These are phyloP conservation scores for Cryptococcus sp. DNA, from an alignment of 1,284 basidiomycete genomes.

Conservation along the genomic window DNA sequence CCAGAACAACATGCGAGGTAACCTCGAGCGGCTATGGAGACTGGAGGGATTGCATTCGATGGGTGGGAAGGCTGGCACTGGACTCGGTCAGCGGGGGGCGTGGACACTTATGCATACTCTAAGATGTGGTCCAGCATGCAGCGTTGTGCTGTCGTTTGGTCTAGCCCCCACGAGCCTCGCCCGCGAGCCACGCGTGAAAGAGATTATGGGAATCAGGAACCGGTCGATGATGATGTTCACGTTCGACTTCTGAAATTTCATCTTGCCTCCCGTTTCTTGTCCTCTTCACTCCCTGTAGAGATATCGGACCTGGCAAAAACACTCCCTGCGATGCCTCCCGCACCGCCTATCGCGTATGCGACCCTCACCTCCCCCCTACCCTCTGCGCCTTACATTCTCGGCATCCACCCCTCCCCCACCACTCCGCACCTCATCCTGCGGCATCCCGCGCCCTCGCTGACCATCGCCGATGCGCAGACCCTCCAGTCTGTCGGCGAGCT, in stretches of 20 bases:
- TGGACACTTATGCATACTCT: no score
- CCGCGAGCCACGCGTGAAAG: no score
- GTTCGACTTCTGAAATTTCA: not conserved
- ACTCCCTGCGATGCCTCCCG: constrained; percentile 33
- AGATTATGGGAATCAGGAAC: no score
- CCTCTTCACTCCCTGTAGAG: not conserved
- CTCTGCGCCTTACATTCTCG: constrained; percentile 40
- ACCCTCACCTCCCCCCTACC: constrained; percentile 34
- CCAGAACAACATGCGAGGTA: no score
- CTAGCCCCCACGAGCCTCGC: no score
- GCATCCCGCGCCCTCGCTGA: constrained; percentile 40
- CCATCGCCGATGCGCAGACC: constrained; percentile 44
- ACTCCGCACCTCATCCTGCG: constrained; percentile 44
- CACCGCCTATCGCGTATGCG: constrained; percentile 39
- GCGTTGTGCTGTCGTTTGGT: no score
- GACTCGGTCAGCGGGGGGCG: no score
- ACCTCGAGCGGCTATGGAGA: no score
- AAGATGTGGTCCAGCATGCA: no score
- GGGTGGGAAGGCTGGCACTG: no score
- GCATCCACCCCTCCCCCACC: constrained; percentile 39
- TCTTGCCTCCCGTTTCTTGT: not conserved
- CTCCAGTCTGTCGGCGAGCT: constrained; percentile 41
- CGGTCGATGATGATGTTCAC: no score
- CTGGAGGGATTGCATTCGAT: no score
- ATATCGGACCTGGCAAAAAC: not conserved